Base-by-base conservation (phyloP, 192 early-diverging fungal species). In the Podila epigama region DNA sequence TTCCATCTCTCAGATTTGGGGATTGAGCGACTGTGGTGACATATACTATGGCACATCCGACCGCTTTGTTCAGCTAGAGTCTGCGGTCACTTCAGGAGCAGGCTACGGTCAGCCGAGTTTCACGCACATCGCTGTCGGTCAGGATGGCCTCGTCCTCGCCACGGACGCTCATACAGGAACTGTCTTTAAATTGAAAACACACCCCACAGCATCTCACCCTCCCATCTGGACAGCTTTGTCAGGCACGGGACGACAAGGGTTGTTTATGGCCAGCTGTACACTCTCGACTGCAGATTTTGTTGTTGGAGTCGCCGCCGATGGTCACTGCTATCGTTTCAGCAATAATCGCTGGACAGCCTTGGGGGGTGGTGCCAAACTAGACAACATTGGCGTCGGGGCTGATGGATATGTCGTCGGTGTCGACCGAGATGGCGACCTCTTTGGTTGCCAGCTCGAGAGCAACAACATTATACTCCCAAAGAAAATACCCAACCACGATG, bases 1-100 rank as follows among this genome's bases (percentile, higher is more conserved):
- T 25, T 77, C 73, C 18, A 62, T 77, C 13, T 68, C 73, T 3
- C 73, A 77, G 39, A 68, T 77, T 33, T 77, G 73, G 73, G 73
- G 73, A 12, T 60, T 77, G 31, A 32, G 31, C 20, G 63, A 68
- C 15, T 8, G 28, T 35, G 73, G 73, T 34, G 54, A 68, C 25
- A 58, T 77, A 9, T 68, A 64, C 48, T 68, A 68, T 27, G 73
- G 73, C 9, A 64, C 65, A 10, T 60, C 66, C 5, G 61, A 77
- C 66, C 65, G 52, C 9, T 68, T 77, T 54, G 48, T 51, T 9
- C 48, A 68, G 27, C 66, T 77, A 0, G 60, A 68, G 28, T 51
- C 54, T 11, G 36, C 73, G 13, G 32, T 68, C 60, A 77, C 73
- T 1, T 68, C 73, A 0, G 73, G 73, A 4, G 73, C 66, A 27